Percentiles rank a stretch among this genome's conserved stretches.
Evolutionary conservation across 768 basidiomycete genomes (phyloP).

Genomic region (Amanita inopinata): DNA sequence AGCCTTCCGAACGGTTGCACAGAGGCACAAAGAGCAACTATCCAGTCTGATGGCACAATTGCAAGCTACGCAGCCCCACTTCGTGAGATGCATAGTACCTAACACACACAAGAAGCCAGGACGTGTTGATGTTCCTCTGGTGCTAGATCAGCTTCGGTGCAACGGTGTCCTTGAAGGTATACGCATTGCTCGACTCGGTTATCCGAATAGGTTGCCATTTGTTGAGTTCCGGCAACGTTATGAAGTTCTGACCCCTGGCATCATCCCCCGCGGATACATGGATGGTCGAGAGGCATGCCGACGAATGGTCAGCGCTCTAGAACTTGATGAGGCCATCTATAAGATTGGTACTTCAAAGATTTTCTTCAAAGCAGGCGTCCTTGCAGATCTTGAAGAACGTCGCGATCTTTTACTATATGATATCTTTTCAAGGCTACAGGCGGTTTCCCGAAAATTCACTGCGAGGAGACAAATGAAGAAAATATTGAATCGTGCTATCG

Average conservation of each 20-base stretch:
- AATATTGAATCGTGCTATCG: constrained; percentile 84
- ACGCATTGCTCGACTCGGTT: constrained; percentile 92
- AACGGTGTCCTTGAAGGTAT: constrained; percentile 99
- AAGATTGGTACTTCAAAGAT: constrained; percentile 95
- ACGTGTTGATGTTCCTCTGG: constrained; percentile 85
- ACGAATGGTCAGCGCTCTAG: constrained; percentile 82
- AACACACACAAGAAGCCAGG: constrained; percentile 88
- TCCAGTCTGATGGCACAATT: constrained; percentile 86
- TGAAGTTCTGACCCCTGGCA: constrained; percentile 88
- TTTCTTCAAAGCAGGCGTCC: constrained; percentile 97
- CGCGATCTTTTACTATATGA: constrained; percentile 83
- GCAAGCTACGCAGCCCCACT: constrained; percentile 92
- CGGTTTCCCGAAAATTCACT: constrained; percentile 75
- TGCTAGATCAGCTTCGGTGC: constrained; percentile 92
- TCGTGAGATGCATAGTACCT: constrained; percentile 96
- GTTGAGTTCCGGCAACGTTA: constrained; percentile 97
- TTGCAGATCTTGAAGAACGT: constrained; percentile 92
- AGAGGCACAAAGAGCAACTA: constrained; percentile 94
- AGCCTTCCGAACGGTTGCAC: constrained; percentile 91
- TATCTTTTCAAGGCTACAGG: constrained; percentile 83
- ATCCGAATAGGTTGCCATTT: constrained; percentile 94
- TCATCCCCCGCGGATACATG: constrained; percentile 94
- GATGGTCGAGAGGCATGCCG: constrained; percentile 92
- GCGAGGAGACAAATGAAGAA: constrained; percentile 90
- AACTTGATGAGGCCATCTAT: constrained; percentile 77